Evolutionary conservation across 495 filamentous ascomycete genomes (phyloP), one percentile per base, ranked within the genome.

Genomic region (Apiosordaria backusii): DNA sequence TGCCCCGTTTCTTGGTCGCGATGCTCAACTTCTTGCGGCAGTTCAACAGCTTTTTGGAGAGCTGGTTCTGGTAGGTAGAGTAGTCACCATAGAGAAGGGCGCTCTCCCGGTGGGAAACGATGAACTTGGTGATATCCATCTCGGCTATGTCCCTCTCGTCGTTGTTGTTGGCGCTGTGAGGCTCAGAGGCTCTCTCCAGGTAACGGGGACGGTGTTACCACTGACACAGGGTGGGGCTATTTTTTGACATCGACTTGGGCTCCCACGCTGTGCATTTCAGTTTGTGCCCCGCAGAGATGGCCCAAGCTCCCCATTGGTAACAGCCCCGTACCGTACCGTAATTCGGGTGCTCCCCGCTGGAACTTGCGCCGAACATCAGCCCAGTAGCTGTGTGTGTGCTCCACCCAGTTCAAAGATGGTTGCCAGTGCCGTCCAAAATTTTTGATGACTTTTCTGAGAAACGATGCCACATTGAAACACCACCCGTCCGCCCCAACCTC

Each of bases 51-150:
- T 90, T 90, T 71, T 90, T 88, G 62, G 90, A 89, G 53, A 93
- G 83, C 75, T 94, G 91, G 18, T 80, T 82, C 63, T 90, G 88
- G 75, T 98, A 97, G 27, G 89, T 89, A 77, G 86, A 87, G 80
- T 97, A 93, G 77, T 97, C 92, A 53, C 94, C 95, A 35, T 92
- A 86, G 7, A 96, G 85, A 54, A 97, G 86, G 5, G 89, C 91
- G 71, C 90, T 86, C 74, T 97, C 91, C 50, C 93, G 81, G 52
- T 86, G 85, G 54, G 87, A 86, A 72, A 90, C 85, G 63, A 98
- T 83, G 65, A 90, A 93, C 62, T 86, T 86, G 21, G 95, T 98
- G 75, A 98, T 90, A 64, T 98, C 93, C 95, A 99, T 98, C 35
- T 15, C 9, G 35, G 35, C 35, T 45, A n/a, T n/a, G 35, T 13